Base-by-base conservation (phyloP, 495 filamentous ascomycete genomes). In the Coniosporium apollinis region DNA sequence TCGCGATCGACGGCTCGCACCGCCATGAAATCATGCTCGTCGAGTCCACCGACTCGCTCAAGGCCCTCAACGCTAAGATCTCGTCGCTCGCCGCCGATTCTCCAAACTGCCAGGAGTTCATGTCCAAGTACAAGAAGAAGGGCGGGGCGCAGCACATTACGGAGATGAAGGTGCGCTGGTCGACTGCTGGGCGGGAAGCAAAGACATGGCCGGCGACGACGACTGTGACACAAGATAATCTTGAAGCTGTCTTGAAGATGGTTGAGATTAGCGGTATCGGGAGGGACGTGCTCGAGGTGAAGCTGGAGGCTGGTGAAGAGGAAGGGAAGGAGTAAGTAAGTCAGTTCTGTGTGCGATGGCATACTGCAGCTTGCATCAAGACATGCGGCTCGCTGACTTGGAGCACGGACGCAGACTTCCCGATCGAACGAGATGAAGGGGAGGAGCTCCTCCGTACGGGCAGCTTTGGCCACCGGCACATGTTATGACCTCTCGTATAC, bases 221-320 rank as follows among this genome's bases (percentile, higher is more conserved):
- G 18, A 17, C 49, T 1, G 18, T 54, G 24, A 54, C 50, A 8
- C 40, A 49, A 10, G 48, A 51, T 24, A 54, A 54, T 30, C 40
- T 42, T 25, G 43, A 44, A 31, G 33, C 50, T 14, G 50, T 51
- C 15, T 30, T 54, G 21, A 28, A 32, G 11, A 51, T 54, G 50
- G 49, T 54, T 33, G 48, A 47, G 22, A 19, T 42, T 13, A 30
- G 19, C 6, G 48, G 48, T 2, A 34, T 39, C 8, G 48, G 48
- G 10, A 39, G 42, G 22, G 50, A 54, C 37, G 50, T 54, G 4
- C 41, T 54, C 18, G 48, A 51, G 19, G 41, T 54, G 3, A 42
- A 47, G 28, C n/a, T 52, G 29, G 34, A 41, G 35, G 34, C 37
- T 13, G 19, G 33, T 11, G 26, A 46, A 20, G 28, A 25, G 13